Evolutionary conservation across 1,284 basidiomycete species (phyloP), one percentile per base, ranked within the genome.

Genomic region (Athelia sp.): DNA sequence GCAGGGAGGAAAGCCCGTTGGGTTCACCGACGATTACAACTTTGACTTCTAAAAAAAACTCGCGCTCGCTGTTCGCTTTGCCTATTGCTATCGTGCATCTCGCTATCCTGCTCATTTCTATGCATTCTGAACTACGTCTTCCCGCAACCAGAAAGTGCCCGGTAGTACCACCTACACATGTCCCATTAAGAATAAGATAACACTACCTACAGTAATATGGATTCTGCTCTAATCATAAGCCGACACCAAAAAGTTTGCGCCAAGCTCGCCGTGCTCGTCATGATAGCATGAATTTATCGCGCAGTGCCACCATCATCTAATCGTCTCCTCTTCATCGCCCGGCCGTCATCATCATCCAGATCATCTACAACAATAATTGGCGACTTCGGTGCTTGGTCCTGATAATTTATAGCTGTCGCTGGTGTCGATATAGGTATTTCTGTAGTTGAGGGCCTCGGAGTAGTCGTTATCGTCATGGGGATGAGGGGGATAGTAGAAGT

Each of bases 311-410:
- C 43, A 8, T 22, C 15, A n/a, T 64, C 65, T 44, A 74, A 54
- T 45, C 63, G 68, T 56, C 82, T 71, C 57, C 74, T 76, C 68
- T 86, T 86, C 47, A 67, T 56, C 17, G 68, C 71, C 45, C 77
- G 82, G 23, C 71, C 73, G 19, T 78, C 78, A 19, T 77, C 54
- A 13, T 61, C 62, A 50, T 69, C 81, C 31, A 81, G 80, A 52
- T 84, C 82, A 47, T 81, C 78, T 35, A 82, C 71, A 26, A 82
- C 64, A 47, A 82, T 71, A 43, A 73, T 72, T 43, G 70, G 72
- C 36, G 66, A 75, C 54, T 8, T 21, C n/a, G 36, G 19, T 6
- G 22, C 70, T 69, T 38, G 67, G 56, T 51, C 71, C 63, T 45
- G 59, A 56, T 43, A 59, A 36, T 45, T 40, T 46, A 65, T 56